Base-by-base conservation (phyloP, 768 basidiomycete genomes). In the Cubamyces lactineus region DNA sequence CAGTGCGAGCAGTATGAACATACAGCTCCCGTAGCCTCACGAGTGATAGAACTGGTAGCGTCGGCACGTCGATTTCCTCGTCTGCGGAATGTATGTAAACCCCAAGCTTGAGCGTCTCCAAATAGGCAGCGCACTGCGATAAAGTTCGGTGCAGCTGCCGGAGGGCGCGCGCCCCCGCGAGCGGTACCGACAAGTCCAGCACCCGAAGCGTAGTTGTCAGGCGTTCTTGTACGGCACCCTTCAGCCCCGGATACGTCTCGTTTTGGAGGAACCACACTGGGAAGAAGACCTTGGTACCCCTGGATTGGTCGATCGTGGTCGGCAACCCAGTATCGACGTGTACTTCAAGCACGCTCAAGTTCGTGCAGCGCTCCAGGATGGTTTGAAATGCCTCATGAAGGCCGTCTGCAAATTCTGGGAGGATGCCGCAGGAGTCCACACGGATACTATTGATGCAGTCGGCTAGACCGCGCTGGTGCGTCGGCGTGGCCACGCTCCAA, bases 371-470 rank as follows among this genome's bases (percentile, higher is more conserved):
- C 30, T 21, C 15, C 7, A 62, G 23, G 24, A 62, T 57, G 39
- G 8, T 9, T 16, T 19, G 8, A 5, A 62, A 46, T 8, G 42
- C 54, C 19, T 56, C 40, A 15, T 40, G 47, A 3, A 57, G 30
- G 23, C 38, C 61, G 21, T 45, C 49, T 11, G 48, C 49, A 26
- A 41, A 62, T 21, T 17, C 41, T 16, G 46, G 42, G 21, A 50
- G 49, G 12, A 62, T 38, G 13, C 56, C 49, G 41, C 61, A 62
- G 3, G 21, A 50, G 21, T 56, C 61, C 21, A 62, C 17, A 11
- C 54, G 53, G 11, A 62, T 38, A 40, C 42, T 49, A 13, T 47
- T 49, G 21, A 62, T 21, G 9, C 39, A 39, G 17, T 11, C 43
- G 1, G 45, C 52, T 39, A 61, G n/a, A 42, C 19, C 23, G 3